These are phyloP conservation scores for Hygrophoropsis aurantiaca DNA, from an alignment of 768 basidiomycete genomes.

Conservation along the genomic window DNA sequence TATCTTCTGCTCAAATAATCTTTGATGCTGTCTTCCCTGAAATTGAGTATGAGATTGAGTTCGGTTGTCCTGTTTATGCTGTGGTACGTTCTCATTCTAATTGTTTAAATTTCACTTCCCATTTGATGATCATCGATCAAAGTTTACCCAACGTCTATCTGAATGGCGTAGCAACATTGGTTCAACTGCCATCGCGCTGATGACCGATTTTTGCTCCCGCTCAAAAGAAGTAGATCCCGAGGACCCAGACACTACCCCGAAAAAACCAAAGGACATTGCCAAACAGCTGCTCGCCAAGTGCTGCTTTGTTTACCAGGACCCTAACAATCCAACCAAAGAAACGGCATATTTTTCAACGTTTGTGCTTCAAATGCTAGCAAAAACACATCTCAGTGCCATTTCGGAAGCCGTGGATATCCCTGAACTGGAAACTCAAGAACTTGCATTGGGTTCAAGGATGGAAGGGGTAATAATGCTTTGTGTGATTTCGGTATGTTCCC, in stretches of 20 bases:
- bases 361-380: slow-evolving; percentile 1
- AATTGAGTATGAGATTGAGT: too few species aligned
- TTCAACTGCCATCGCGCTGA: slow-evolving; percentile 2
- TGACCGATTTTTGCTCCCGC: neutral
- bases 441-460: too few species aligned
- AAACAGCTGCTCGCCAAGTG: neutral
- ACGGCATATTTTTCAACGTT: slow-evolving; percentile 1
- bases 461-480: too few species aligned
- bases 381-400: slow-evolving; percentile 1
- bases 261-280: neutral
- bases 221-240: neutral
- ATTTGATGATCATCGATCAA: too few species aligned
- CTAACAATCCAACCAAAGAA: neutral
- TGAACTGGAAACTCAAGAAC: too few species aligned
- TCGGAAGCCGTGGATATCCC: too few species aligned
- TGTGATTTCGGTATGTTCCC: too few species aligned
- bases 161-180: slow-evolving; percentile 4
- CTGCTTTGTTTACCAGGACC: slow-evolving; percentile 4
- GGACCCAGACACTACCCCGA: neutral
- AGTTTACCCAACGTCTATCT: slow-evolving; percentile 1
- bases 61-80: too few species aligned
- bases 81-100: too few species aligned
- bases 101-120: too few species aligned
- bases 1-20: too few species aligned
- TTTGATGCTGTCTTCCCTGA: too few species aligned